Percentiles rank a stretch among this genome's conserved stretches.
phyloP scores from a whole-genome alignment of 495 filamentous ascomycete genomes.

The Apiosordaria backusii region DNA sequence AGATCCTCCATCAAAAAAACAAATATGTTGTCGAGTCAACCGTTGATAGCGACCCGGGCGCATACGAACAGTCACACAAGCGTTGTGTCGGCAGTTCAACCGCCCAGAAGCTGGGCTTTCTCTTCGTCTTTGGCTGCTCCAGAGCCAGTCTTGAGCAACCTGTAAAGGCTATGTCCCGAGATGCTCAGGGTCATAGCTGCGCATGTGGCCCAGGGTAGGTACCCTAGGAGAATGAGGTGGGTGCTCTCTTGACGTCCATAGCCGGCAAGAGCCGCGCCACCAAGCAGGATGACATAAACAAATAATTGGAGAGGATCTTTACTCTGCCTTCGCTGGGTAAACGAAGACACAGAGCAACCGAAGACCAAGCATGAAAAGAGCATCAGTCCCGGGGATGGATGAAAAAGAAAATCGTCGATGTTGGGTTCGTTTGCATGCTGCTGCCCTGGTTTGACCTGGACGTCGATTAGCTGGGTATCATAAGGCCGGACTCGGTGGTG shows the following conservation, averaged over 20 bases:
- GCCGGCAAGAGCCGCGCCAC: slow-evolving; percentile 30
- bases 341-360: slow-evolving; percentile 47
- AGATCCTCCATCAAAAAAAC: background rate
- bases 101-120: slow-evolving; percentile 15
- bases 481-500: slow-evolving; percentile 11
- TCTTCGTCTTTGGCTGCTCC: slow-evolving; percentile 13
- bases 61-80: background rate
- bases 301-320: slow-evolving; percentile 38
- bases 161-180: slow-evolving; percentile 19
- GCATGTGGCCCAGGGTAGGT: slow-evolving; percentile 43
- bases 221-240: slow-evolving; percentile 42
- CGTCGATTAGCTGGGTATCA: slow-evolving; percentile 1
- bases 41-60: no score
- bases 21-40: background rate
- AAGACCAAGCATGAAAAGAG: slow-evolving; percentile 43
- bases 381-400: slow-evolving; percentile 38
- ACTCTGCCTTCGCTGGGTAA: slow-evolving; percentile 39
- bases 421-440: background rate
- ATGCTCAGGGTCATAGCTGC: slow-evolving; percentile 41
- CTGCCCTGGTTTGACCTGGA: background rate
- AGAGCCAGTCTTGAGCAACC: slow-evolving; percentile 5
- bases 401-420: slow-evolving; percentile 22
- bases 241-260: slow-evolving; percentile 29
- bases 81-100: slow-evolving; percentile 4
- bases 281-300: slow-evolving; percentile 36